phyloP scores from a whole-genome alignment of 495 filamentous ascomycete species.

The Penicillium cosmopolitanum region DNA sequence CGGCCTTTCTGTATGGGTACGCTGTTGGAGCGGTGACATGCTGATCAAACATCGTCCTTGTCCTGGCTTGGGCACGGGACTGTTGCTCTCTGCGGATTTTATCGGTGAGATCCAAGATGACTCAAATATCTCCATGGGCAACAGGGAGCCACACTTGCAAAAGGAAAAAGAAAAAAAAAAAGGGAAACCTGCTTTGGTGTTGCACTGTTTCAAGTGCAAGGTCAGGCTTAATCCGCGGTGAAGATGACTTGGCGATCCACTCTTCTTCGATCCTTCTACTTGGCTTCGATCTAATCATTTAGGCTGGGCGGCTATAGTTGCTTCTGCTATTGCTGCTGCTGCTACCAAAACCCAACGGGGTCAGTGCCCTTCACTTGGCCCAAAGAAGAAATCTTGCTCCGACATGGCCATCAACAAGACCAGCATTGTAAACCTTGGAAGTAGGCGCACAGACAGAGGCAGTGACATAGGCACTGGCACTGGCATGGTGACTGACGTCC shows the following conservation, averaged over 20 bases:
- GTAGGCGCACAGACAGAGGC: neutral
- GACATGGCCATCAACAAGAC: neutral
- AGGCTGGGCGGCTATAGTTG: neutral
- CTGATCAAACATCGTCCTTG: slow-evolving; percentile 2
- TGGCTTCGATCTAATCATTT: slow-evolving; percentile 1
- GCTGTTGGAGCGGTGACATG: neutral
- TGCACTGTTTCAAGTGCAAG: neutral
- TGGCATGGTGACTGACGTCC: slow-evolving; percentile 1
- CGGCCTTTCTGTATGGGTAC: neutral
- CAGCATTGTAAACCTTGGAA: neutral
- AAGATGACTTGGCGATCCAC: slow-evolving; percentile 3
- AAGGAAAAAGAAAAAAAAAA: neutral
- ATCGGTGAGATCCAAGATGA: slow-evolving; percentile 6
- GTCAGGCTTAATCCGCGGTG: neutral
- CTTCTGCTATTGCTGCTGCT: neutral
- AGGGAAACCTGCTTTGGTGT: neutral
- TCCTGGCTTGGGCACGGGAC: neutral
- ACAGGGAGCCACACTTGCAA: neutral
- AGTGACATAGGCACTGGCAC: neutral
- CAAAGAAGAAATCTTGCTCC: neutral
- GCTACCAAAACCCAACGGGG: neutral
- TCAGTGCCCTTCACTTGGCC: neutral
- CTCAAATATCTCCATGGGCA: neutral
- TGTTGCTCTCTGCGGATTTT: neutral
- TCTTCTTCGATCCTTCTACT: neutral